phyloP scores from a whole-genome alignment of 345 rosid genomes.

The Litchi chinensis region DNA sequence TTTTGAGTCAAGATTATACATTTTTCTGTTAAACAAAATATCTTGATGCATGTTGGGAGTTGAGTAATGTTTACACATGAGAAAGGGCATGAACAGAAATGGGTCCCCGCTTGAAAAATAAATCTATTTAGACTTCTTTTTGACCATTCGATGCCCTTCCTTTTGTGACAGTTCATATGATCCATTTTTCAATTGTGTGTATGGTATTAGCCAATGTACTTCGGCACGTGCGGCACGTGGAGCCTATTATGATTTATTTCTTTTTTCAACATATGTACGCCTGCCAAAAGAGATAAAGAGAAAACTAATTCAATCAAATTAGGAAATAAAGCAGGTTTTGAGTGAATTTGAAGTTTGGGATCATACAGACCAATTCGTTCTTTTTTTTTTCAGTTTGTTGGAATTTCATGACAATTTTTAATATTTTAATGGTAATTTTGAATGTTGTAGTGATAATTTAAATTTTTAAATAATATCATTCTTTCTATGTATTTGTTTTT shows the following conservation, averaged over 20 bases:
- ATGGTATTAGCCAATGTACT: neutral
- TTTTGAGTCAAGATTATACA: neutral
- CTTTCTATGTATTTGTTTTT: too few relatives aligned
- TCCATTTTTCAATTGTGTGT: neutral
- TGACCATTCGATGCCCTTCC: slow-evolving; percentile 19
- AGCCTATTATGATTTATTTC: neutral
- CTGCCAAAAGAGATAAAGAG: neutral
- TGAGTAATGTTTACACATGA: neutral
- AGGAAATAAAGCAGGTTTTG: neutral
- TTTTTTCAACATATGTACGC: neutral
- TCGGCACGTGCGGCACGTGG: slow-evolving; percentile 13
- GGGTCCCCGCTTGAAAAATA: neutral
- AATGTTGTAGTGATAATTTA: too few relatives aligned
- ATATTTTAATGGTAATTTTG: too few relatives aligned
- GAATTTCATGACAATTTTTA: neutral
- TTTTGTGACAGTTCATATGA: neutral
- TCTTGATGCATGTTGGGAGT: neutral
- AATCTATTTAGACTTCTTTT: neutral
- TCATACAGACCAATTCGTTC: neutral
- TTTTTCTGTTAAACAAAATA: neutral
- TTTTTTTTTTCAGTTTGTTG: neutral
- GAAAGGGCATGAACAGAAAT: neutral
- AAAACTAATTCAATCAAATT: neutral
- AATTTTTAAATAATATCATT: too few relatives aligned
- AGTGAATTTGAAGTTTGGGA: slow-evolving; percentile 20